A percentile compares a stretch with the other conserved stretches of the same genome.
Evolutionary conservation across 805 yeast species (phyloP).

Genomic region (Tetrapisispora nanseiensis): DNA sequence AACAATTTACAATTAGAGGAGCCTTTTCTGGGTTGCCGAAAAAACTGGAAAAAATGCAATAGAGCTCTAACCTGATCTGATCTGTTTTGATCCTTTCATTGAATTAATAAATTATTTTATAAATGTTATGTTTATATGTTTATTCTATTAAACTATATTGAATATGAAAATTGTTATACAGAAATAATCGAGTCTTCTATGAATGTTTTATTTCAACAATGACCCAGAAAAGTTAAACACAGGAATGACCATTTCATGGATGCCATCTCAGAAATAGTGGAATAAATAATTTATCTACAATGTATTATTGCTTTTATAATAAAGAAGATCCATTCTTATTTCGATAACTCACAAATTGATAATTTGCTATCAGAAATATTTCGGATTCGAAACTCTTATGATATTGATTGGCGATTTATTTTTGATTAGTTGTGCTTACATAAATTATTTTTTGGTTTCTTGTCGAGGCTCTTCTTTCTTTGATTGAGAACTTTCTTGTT

Average conservation of each 20-base stretch:
- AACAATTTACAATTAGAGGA: no score
- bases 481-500: conserved; percentile 4
- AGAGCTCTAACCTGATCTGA: no score
- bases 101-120: no score
- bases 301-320: not conserved
- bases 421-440: not conserved
- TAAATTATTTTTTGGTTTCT: not conserved
- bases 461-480: not conserved
- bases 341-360: no score
- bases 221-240: no score
- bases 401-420: not conserved
- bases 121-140: no score
- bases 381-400: not conserved
- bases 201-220: no score
- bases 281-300: not conserved
- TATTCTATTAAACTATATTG: conserved; percentile 3
- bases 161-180: not conserved
- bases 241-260: no score
- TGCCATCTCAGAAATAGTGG: not conserved
- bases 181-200: no score
- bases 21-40: no score
- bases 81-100: not conserved
- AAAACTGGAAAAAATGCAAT: no score
- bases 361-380: not conserved
- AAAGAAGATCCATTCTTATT: not conserved